phyloP scores from a whole-genome alignment of 2,329 filamentous ascomycete genomes.

The Botryosphaeria dothidea region DNA sequence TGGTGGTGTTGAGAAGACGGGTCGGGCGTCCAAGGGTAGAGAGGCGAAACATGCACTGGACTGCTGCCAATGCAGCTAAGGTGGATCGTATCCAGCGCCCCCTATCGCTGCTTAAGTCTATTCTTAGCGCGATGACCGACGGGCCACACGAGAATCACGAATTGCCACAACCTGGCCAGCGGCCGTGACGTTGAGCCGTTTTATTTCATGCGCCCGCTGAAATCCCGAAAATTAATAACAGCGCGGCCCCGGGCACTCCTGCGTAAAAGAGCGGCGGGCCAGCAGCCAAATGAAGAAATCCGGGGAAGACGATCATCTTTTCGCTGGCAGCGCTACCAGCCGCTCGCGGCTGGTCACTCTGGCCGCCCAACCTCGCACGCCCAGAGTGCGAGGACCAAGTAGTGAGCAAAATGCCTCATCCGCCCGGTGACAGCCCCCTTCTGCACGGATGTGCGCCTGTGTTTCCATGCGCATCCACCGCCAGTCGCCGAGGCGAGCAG shows the following conservation, averaged over 20 bases:
- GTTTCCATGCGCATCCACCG: slow-evolving; percentile 8
- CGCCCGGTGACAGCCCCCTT: background rate
- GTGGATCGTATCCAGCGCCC: slow-evolving; percentile 10
- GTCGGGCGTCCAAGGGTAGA: slow-evolving; percentile 13
- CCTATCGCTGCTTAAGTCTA: slow-evolving; percentile 17
- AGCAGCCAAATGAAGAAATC: slow-evolving; percentile 1
- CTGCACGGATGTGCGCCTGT: slow-evolving; percentile 7
- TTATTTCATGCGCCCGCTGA: slow-evolving; percentile 8
- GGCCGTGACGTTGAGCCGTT: slow-evolving; percentile 6
- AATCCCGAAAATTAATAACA: slow-evolving; percentile 3
- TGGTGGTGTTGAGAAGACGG: slow-evolving; percentile 13
- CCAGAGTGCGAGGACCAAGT: background rate
- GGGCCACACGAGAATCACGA: slow-evolving; percentile 16
- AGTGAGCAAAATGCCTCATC: slow-evolving; percentile 6
- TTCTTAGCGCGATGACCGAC: slow-evolving; percentile 2
- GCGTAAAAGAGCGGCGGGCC: background rate
- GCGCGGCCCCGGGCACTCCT: too few relatives aligned
- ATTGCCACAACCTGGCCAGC: slow-evolving; percentile 1
- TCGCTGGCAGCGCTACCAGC: background rate
- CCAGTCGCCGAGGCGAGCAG: slow-evolving; percentile 1
- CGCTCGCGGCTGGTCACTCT: background rate
- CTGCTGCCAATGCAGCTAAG: slow-evolving; percentile 10
- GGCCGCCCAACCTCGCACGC: background rate
- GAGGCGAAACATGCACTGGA: slow-evolving; percentile 17
- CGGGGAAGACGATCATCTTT: slow-evolving; percentile 13